Base-by-base conservation (phyloP, 192 early-diverging fungal species). In the Gamsiella multidivaricata region DNA sequence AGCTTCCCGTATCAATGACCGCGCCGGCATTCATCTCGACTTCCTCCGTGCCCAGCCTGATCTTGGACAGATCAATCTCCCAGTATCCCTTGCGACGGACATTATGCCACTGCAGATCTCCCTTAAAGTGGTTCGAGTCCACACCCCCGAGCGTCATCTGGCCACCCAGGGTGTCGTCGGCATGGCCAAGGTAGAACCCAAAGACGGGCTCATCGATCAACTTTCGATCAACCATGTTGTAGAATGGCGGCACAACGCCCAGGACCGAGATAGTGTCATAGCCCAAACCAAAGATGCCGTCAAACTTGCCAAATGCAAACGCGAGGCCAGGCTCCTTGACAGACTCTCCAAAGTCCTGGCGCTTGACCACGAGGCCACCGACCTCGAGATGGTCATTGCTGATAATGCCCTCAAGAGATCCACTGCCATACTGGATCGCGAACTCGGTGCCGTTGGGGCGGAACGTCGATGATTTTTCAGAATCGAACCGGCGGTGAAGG, bases 271-370 rank as follows among this genome's bases (percentile, higher is more conserved):
- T 97, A 54, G 85, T 90, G 63, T 95, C 91, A 66, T 94, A 93
- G n/a, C 87, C 95, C 17, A 98, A 82, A 12, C 96, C 97, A 53
- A 98, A 87, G 75, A 99, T 99, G 20, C 97, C 97, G 79, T 99
- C 97, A 69, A 98, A 99, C n/a, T 89, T 82, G 22, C 94, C 96
- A 67, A 96, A 91, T 2, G 92, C 94, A 88, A 98, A 99, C 1
- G 96, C 90, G 41, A 98, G 86, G 0, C 97, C 97, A 9, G 98
- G 98, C 73, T 98, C 96, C 87, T 97, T 97, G 41, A 90, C 90
- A 3, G 93, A 92, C 87, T 99, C 98, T n/a, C 91, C 97, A 88
- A 99, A 99, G 62, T 91, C 91, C 84, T 95, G 91, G 31, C 81
- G 58, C 43, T 85, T 72, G 60, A 99, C 78, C 2, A 64, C 25